Conservation (phyloP, 768 basidiomycete genomes). For the Megacollybia marginata region DNA sequence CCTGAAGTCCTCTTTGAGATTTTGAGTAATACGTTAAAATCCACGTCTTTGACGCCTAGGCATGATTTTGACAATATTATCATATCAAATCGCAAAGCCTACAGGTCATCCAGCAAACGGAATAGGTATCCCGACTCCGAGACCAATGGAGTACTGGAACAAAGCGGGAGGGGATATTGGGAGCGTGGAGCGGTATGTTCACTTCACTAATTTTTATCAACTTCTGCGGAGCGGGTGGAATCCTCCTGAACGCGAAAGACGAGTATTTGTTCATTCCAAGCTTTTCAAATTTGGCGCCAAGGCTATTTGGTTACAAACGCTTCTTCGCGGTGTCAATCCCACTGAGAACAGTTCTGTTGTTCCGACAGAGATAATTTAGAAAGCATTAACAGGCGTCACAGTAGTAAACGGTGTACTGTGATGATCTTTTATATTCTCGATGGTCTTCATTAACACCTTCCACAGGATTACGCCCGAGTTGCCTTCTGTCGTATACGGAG, state of each 20-base stretch:
- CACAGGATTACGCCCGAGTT: conserved; percentile 15
- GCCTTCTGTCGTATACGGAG: conserved; percentile 18
- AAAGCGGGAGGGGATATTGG: conserved; percentile 14
- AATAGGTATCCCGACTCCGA: conserved; percentile 16
- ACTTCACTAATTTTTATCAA: neutral
- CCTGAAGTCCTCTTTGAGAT: conserved; percentile 4
- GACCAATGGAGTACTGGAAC: conserved; percentile 14
- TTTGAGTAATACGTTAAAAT: conserved; percentile 19
- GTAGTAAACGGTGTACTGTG: conserved; percentile 11
- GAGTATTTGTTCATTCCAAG: neutral
- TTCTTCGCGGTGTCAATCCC: conserved; percentile 19
- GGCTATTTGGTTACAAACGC: conserved; percentile 23
- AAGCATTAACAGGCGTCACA: conserved; percentile 16
- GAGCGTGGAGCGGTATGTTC: conserved; percentile 12
- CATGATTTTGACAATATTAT: conserved; percentile 19
- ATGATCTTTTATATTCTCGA: neutral
- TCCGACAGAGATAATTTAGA: conserved; percentile 14
- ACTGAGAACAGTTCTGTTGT: conserved; percentile 14
- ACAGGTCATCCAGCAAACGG: conserved; percentile 19
- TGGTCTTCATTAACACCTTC: neutral
- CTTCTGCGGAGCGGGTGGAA: conserved; percentile 18
- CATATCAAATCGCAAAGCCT: conserved; percentile 15
- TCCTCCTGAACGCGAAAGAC: conserved; percentile 20
- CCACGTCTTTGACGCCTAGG: conserved; percentile 19
- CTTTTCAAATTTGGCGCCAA: neutral